Base-by-base conservation (phyloP, 2,329 filamentous ascomycete genomes). In the Ophidiomyces ophidiicola region DNA sequence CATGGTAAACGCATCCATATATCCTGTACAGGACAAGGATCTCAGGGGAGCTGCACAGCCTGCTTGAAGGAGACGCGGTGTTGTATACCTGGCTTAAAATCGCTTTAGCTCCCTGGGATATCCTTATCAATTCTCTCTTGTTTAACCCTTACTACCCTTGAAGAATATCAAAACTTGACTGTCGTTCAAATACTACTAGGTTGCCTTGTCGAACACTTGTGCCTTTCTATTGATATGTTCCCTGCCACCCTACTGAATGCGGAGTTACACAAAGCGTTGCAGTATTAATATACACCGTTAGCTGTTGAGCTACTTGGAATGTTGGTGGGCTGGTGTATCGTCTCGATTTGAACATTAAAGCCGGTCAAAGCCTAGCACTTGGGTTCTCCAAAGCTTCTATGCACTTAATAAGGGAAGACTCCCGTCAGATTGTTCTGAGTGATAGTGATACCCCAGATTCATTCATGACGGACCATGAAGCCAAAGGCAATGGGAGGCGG, bases 401-500 rank as follows among this genome's bases (percentile, higher is more conserved):
- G 8, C 26, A 31, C 2, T 43, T 53, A 1, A 45, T 49, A 32
- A 52, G 48, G 32, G 47, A 36, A 8, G 50, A 54, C 21, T 44
- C 39, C 3, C 54, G 52, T 5, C 53, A 53, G 21, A 55, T 55
- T 3, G 35, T 49, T 20, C 21, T 44, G 18, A 32, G 25, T 21
- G 19, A 28, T 7, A 28, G 18, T 24, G 14, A 17, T 11, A 39
- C 2, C 30, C 29, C 26, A n/a, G 12, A 8, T 5, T 11, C 8
- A 3, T 33, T 49, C 12, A 44, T 43, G n/a, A 33, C 46, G 12
- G 53, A 58, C 12, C 42, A 53, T 28, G 62, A 66, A 11, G 52
- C 50, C 30, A 63, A 64, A 34, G 54, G 51, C 32, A 56, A 54
- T 41, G 59, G 57, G 17, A 63, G 70, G 42, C 62, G 68, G 41